These are phyloP conservation scores for Arthroderma uncinatum DNA, from an alignment of 2,329 filamentous ascomycete genomes.

Conservation along the genomic window DNA sequence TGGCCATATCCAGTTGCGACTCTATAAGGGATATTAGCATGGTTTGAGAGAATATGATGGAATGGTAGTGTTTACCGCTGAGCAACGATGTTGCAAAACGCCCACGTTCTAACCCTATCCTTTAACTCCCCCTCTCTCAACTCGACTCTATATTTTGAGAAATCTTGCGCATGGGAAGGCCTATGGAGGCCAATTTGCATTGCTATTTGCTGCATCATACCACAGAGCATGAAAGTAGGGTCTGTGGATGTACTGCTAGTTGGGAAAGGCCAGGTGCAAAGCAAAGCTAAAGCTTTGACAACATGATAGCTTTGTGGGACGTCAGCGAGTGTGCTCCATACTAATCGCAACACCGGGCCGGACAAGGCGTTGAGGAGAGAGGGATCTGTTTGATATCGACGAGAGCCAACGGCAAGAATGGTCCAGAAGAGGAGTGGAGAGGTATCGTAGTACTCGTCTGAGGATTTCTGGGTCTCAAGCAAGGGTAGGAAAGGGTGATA, in stretches of 20 bases:
- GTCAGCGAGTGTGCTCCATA: slow-evolving; percentile 51
- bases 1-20: slow-evolving; percentile 59
- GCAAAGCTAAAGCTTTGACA: slow-evolving; percentile 51
- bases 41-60: background rate
- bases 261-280: slow-evolving; percentile 56
- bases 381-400: slow-evolving; percentile 46
- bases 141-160: slow-evolving; percentile 41
- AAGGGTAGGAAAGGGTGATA: slow-evolving; percentile 57
- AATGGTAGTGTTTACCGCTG: slow-evolving; percentile 40
- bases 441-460: slow-evolving; percentile 47
- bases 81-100: slow-evolving; percentile 56
- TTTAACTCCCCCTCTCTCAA: slow-evolving; percentile 51
- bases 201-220: slow-evolving; percentile 57
- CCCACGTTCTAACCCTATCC: slow-evolving; percentile 56
- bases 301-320: slow-evolving; percentile 54
- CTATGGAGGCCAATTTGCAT: slow-evolving; percentile 56
- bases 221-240: slow-evolving; percentile 54
- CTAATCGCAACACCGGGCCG: slow-evolving; percentile 45
- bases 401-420: slow-evolving; percentile 51
- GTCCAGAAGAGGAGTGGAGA: slow-evolving; percentile 60
- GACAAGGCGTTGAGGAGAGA: slow-evolving; percentile 42
- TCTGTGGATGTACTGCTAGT: slow-evolving; percentile 53
- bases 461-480: slow-evolving; percentile 43
- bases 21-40: slow-evolving; percentile 24
- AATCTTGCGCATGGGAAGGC: slow-evolving; percentile 51